Evolutionary conservation across 208 protist genomes (phyloP), one percentile per base, ranked within the genome.

Genomic region (Angomonas deanei): DNA sequence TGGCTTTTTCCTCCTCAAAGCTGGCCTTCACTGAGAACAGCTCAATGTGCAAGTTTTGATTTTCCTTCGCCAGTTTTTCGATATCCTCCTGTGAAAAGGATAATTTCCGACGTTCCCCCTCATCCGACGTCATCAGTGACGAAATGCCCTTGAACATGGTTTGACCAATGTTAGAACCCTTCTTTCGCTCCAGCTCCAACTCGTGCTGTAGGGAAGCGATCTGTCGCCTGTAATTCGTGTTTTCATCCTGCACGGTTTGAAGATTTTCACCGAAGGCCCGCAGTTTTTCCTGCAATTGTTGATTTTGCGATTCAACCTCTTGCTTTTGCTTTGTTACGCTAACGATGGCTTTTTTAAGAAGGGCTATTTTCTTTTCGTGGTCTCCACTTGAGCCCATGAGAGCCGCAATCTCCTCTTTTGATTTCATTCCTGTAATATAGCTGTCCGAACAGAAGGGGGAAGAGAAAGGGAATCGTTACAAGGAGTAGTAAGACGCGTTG

Each of bases 271-370:
- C 61, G 10, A 74, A 58, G 1, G 23, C 61, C 32, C 49, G 55
- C 58, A 93, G 73, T 33, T 92, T 72, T 21, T 75, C 70, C 49
- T 78, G 74, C 47, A 93, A 66, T 57, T 81, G 57, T 6, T 59
- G 26, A 21, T 89, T 78, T 24, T 81, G 67, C 24, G 54, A 56
- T 60, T 92, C 84, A 11, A 91, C 49, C 54, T 89, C 62, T 36
- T 91, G 84, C 68, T 92, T 93, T 42, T 92, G 86, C 49, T 81
- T 80, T n/a, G 89, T 93, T 17, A 91, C 80, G 15, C 61, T 78
- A 8, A 91, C 82, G 27, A 93, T 84, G 3, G 86, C 86, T 59
- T 84, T 91, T 66, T 92, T 92, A 1, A 95, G 67, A 21, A 92
- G 61, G 21, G 82, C 82, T 55, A 92, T 89, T 64, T 92, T 95